Base-by-base conservation (phyloP, 768 basidiomycete species). In the Ramaria sp. region DNA sequence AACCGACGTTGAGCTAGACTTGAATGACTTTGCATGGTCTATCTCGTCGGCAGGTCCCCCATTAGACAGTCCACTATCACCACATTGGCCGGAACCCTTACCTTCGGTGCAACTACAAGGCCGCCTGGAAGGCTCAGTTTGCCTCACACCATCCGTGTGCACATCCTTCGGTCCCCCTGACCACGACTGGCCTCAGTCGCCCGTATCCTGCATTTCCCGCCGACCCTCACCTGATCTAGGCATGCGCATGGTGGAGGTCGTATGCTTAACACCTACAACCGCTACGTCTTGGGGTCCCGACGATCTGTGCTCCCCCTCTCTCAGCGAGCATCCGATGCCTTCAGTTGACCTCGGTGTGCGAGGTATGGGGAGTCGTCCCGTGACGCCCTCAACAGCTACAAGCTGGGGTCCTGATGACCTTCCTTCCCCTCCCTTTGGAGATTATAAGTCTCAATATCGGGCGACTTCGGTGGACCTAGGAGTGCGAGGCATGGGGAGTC, bases 11-110 rank as follows among this genome's bases (percentile, higher is more conserved):
- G 67, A 68, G 22, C 68, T 72, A 12, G 74, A 82, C 58, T 65
- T 83, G 27, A 79, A 79, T 41, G 85, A 87, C 59, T 88, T 76
- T 61, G 62, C 73, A 8, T 88, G 84, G 81, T 85, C 84, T 8
- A 71, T 78, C 24, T 81, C 83, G 7, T 86, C 85, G 6, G 65
- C 67, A 2, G 85, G 86, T n/a, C 86, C 85, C 20, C 68, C 67
- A 42, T 64, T 68, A 12, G 63, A 70, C 24, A 47, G 30, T 75
- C 74, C 2, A 65, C 70, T 10, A 50, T 66, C 6, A 69, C 71
- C 9, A 71, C 75, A 28, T 71, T 78, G n/a, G 65, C 67, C 43
- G 69, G 73, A 63, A 82, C 81, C 1, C 80, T 78, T 16, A 77
- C 75, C 64, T 39, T 56, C 55, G 27, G 24, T 56, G 7, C 48